These are phyloP conservation scores for Acanthamoeba rhysodes DNA, from an alignment of 208 protist genomes.

Conservation along the genomic window DNA sequence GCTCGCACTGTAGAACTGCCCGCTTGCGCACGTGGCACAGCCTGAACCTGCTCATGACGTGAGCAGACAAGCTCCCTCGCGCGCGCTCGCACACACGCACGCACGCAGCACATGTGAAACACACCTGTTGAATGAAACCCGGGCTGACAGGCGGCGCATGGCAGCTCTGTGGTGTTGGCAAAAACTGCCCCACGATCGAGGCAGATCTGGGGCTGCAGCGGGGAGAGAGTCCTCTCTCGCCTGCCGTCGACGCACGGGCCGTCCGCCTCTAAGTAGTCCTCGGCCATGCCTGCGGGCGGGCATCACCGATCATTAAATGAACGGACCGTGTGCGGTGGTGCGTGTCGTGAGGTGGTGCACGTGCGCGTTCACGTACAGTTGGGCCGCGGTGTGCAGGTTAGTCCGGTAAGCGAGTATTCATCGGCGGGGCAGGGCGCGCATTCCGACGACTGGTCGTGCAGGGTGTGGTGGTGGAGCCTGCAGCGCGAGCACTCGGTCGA, in stretches of 20 bases:
- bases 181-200: background rate
- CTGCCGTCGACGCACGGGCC: background rate
- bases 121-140: background rate
- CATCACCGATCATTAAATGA: background rate
- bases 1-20: conserved; percentile 31
- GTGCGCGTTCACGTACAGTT: background rate
- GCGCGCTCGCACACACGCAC: background rate
- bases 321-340: background rate
- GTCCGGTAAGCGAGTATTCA: background rate
- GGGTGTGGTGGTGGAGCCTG: background rate
- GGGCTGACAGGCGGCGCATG: conserved; percentile 5
- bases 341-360: background rate
- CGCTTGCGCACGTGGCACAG: conserved; percentile 1
- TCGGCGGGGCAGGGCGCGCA: background rate
- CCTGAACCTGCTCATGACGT: background rate
- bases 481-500: background rate
- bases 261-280: background rate
- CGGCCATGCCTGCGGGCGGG: background rate
- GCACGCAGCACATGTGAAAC: background rate
- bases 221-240: background rate
- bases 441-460: background rate
- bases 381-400: background rate
- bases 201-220: conserved; percentile 24
- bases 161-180: background rate
- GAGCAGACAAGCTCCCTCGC: background rate